Conservation (phyloP, 1,284 basidiomycete species). For the Ceratobasidium theobromae region DNA sequence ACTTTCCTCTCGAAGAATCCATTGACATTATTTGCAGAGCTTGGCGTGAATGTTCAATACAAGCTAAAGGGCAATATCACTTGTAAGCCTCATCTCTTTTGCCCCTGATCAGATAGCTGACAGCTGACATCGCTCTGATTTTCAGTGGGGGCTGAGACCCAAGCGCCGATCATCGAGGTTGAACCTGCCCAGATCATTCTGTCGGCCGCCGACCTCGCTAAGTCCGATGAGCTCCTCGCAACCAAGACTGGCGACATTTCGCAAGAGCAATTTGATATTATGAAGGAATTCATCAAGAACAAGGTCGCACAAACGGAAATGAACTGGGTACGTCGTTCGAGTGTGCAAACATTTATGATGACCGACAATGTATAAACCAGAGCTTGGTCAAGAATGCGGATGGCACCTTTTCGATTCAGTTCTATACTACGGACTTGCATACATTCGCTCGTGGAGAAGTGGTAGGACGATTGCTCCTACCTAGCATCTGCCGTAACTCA, state of each 20-base stretch:
- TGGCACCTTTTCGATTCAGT: conserved; percentile 3
- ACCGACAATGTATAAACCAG: neutral
- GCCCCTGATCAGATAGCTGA: too few relatives aligned
- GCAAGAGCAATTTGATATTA: conserved; percentile 19
- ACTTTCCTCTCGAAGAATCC: neutral
- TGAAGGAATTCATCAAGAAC: conserved; percentile 15
- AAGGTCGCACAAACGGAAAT: conserved; percentile 15
- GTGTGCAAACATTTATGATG: neutral
- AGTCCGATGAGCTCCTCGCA: conserved; percentile 13
- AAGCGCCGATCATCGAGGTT: conserved; percentile 24
- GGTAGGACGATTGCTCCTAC: neutral
- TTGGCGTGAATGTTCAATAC: conserved; percentile 24
- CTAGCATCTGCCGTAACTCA: too few relatives aligned
- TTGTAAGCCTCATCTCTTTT: neutral
- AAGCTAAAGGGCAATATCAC: conserved; percentile 2
- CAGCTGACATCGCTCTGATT: too few relatives aligned
- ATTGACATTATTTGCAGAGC: neutral
- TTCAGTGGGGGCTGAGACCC: conserved; percentile 21
- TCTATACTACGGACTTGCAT: conserved; percentile 20
- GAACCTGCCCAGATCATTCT: conserved; percentile 24
- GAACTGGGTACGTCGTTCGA: conserved; percentile 8
- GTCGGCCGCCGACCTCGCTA: conserved; percentile 8
- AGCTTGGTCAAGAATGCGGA: conserved; percentile 20
- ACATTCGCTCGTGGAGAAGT: conserved; percentile 22
- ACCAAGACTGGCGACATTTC: conserved; percentile 21